Percentiles rank a stretch among this genome's conserved stretches.
Evolutionary conservation across 371 early-diverging fungal genomes (phyloP).

Genomic region (Batkoa obscura): DNA sequence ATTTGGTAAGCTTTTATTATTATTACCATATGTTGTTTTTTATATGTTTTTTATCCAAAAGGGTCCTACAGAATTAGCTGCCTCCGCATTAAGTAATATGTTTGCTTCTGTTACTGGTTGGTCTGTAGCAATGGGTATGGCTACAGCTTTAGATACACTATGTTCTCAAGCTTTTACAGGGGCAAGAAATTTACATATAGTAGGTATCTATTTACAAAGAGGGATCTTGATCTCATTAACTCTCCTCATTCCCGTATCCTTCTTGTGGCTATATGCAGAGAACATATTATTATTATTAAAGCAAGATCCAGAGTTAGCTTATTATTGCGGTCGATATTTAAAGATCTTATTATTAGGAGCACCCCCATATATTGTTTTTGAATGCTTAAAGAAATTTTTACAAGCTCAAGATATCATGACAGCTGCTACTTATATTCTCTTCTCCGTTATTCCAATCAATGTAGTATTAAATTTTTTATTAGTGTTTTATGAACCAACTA

Average conservation of each 20-base stretch:
- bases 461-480: slow-evolving; percentile 45
- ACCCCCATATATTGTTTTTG: slow-evolving; percentile 57
- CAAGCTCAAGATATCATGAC: slow-evolving; percentile 70
- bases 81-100: slow-evolving; percentile 9
- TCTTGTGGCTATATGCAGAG: slow-evolving; percentile 52
- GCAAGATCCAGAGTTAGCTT: slow-evolving; percentile 29
- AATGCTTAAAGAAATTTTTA: slow-evolving; percentile 58
- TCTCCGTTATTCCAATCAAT: slow-evolving; percentile 54
- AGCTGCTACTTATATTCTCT: slow-evolving; percentile 49
- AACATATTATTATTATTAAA: slow-evolving; percentile 27
- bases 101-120: slow-evolving; percentile 68
- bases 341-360: slow-evolving; percentile 44
- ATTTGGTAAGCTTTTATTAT: slow-evolving; percentile 7
- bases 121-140: slow-evolving; percentile 55
- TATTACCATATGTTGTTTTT: neutral
- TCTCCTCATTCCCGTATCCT: slow-evolving; percentile 44
- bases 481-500: slow-evolving; percentile 46
- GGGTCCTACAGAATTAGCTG: slow-evolving; percentile 7
- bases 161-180: slow-evolving; percentile 67
- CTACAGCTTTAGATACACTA: slow-evolving; percentile 72
- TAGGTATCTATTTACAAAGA: slow-evolving; percentile 69
- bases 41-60: neutral
- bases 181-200: slow-evolving; percentile 35
- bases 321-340: slow-evolving; percentile 35
- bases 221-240: slow-evolving; percentile 47